phyloP scores from a whole-genome alignment of 2,329 filamentous ascomycete genomes.

The Paecilomyces sp. region DNA sequence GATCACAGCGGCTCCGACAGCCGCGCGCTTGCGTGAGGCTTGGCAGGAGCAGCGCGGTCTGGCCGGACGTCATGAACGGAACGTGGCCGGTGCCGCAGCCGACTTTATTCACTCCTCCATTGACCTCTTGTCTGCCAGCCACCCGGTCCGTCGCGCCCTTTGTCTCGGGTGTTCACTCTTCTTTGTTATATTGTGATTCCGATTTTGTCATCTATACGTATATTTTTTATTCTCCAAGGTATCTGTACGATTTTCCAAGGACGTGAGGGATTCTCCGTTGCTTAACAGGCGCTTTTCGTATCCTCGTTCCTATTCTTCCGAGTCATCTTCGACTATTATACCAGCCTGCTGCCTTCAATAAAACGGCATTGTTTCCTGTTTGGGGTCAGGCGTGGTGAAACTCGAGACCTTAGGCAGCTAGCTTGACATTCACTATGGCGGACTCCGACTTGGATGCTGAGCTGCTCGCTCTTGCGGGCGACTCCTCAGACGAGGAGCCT shows the following conservation, averaged over 20 bases:
- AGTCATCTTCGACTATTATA: not conserved
- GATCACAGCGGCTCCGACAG: conserved; percentile 9
- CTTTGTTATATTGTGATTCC: conserved; percentile 1
- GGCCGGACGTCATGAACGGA: conserved; percentile 23
- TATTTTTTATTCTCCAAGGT: not conserved
- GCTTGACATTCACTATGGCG: conserved; percentile 55
- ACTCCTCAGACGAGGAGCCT: conserved; percentile 47
- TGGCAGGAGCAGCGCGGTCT: conserved; percentile 16
- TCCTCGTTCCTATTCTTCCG: not conserved
- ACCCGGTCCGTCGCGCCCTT: not conserved
- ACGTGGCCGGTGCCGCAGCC: conserved; percentile 1
- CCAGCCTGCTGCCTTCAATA: not conserved
- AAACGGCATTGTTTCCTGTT: not conserved
- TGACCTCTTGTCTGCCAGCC: not conserved
- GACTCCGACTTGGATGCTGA: conserved; percentile 74
- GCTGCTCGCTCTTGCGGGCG: conserved; percentile 83
- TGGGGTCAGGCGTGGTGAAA: not conserved
- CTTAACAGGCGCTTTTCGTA: not conserved
- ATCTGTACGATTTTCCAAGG: conserved; percentile 2
- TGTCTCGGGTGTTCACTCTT: not conserved
- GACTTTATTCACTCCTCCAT: conserved; percentile 11
- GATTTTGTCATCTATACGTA: not conserved
- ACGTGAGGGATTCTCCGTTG: conserved; percentile 4
- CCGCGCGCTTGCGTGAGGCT: conserved; percentile 22
- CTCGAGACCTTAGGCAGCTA: not conserved